These are phyloP conservation scores for Chaetoceros muelleri DNA, from an alignment of 108 stramenopile genomes.

Conservation along the genomic window DNA sequence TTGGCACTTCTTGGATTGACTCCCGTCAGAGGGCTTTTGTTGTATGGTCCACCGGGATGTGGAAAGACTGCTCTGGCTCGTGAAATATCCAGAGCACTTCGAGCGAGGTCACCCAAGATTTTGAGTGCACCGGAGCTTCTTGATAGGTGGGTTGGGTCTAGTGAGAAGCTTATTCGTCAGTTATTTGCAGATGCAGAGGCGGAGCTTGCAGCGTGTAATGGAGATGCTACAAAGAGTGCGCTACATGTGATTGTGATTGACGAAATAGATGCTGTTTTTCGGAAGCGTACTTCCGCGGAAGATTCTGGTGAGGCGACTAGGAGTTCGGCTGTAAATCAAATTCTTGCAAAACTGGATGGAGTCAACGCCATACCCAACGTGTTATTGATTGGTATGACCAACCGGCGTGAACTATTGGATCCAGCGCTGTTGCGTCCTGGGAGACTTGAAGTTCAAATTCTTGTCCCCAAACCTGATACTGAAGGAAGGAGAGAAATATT, in stretches of 20 bases:
- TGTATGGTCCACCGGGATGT: constrained; percentile 82
- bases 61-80: constrained; percentile 89
- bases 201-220: constrained; percentile 52
- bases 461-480: constrained; percentile 48
- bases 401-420: constrained; percentile 89
- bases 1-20: constrained; percentile 73
- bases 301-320: constrained; percentile 66
- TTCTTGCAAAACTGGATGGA: constrained; percentile 72
- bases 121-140: constrained; percentile 91
- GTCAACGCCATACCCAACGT: constrained; percentile 68
- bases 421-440: constrained; percentile 87
- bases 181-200: constrained; percentile 93
- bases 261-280: constrained; percentile 94
- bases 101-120: constrained; percentile 84
- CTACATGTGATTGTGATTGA: constrained; percentile 96
- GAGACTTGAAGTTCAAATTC: constrained; percentile 86
- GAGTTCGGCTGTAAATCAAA: constrained; percentile 72
- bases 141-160: constrained; percentile 95
- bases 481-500: constrained; percentile 61
- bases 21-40: constrained; percentile 68
- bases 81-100: constrained; percentile 79
- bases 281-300: constrained; percentile 58
- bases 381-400: constrained; percentile 92
- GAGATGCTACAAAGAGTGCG: constrained; percentile 59
- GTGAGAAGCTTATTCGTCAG: constrained; percentile 81